phyloP scores from a whole-genome alignment of 805 yeast species.

The Metschnikowia anglica region DNA sequence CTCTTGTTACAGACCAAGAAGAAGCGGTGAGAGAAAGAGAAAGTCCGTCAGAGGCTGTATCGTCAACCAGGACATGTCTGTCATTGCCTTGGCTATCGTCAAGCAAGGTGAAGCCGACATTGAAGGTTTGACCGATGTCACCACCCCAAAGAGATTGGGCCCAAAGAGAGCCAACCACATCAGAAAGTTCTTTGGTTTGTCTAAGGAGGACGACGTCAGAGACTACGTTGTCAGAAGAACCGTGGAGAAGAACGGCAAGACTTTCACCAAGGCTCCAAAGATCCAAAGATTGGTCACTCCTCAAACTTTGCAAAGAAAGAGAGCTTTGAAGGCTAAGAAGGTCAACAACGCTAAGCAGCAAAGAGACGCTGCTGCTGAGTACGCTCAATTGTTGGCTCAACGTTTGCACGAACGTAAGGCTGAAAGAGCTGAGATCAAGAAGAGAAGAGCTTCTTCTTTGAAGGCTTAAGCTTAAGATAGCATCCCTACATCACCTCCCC shows the following conservation, averaged over 20 bases:
- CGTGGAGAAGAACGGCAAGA: slow-evolving; percentile 95
- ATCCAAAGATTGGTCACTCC: slow-evolving; percentile 99
- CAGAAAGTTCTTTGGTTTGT: slow-evolving; percentile 98
- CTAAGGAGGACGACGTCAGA: slow-evolving; percentile 87
- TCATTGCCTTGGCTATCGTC: slow-evolving; percentile 85
- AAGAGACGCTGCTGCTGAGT: slow-evolving; percentile 99
- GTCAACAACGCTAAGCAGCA: slow-evolving; percentile 96
- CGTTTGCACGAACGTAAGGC: slow-evolving; percentile 98
- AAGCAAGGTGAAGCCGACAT: slow-evolving; percentile 97
- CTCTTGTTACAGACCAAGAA: slow-evolving; percentile 99
- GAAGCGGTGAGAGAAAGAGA: slow-evolving; percentile 99
- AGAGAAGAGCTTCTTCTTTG: slow-evolving; percentile 99
- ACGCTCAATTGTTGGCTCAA: slow-evolving; percentile 97
- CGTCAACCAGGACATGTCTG: slow-evolving; percentile 96
- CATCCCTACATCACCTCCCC: slow-evolving; percentile 18
- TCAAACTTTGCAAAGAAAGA: slow-evolving; percentile 98
- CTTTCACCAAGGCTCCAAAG: slow-evolving; percentile 99
- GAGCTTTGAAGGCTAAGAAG: slow-evolving; percentile 92
- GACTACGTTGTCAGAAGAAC: slow-evolving; percentile 96
- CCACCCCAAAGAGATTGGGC: slow-evolving; percentile 98
- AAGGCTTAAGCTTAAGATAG: slow-evolving; percentile 77
- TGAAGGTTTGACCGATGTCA: slow-evolving; percentile 91
- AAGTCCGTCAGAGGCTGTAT: slow-evolving; percentile 99
- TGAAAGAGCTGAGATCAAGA: slow-evolving; percentile 96
- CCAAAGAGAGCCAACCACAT: slow-evolving; percentile 99